Evolutionary conservation across 1,284 basidiomycete genomes (phyloP), one percentile per base, ranked within the genome.

Genomic region (Ustilago bromivora): DNA sequence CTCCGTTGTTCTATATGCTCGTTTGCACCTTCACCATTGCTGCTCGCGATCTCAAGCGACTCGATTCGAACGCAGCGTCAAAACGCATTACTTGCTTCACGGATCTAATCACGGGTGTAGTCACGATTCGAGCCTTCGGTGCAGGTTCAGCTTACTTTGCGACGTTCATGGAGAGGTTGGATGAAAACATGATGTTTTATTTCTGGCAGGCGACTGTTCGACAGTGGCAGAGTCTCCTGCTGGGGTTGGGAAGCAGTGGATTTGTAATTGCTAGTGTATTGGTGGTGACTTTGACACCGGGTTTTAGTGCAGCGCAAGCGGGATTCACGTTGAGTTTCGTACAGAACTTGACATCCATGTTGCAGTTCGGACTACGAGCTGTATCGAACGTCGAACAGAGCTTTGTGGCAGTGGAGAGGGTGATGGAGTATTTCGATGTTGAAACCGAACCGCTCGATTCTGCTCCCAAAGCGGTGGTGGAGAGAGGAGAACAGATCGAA

Each of bases 101-200:
- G 47, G 96, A 98, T 87, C 92, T 92, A 13, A 88, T 96, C n/a
- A 91, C 91, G 11, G 94, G 94, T n/a, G 87, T 96, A 40, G 89
- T 92, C 0, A 96, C 94, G 1, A 94, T 96, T 54, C 90, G 94
- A 13, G 93, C 93, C 0, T 96, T 95, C 56, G 79, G 80, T 35
- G 79, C 84, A 57, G 75, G 75, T 1, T 61, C 66, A 43, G 76
- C 71, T 17, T 85, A 97, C 89, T 87, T 89, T 57, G 84, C 85
- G 5, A 89, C 92, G 76, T 88, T 90, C 34, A 68, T 79, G n/a
- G 81, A 80, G 34, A 89, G 91, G 31, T 89, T 96, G 56, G 93
- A 98, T 80, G 88, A 93, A 43, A 94, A 98, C 87, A 96, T 96
- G 83, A 89, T 92, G 41, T 94, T 94, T 3, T 96, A 95, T 85